Conservation (phyloP, 2,329 filamentous ascomycete genomes). For the Xylariales sp. region DNA sequence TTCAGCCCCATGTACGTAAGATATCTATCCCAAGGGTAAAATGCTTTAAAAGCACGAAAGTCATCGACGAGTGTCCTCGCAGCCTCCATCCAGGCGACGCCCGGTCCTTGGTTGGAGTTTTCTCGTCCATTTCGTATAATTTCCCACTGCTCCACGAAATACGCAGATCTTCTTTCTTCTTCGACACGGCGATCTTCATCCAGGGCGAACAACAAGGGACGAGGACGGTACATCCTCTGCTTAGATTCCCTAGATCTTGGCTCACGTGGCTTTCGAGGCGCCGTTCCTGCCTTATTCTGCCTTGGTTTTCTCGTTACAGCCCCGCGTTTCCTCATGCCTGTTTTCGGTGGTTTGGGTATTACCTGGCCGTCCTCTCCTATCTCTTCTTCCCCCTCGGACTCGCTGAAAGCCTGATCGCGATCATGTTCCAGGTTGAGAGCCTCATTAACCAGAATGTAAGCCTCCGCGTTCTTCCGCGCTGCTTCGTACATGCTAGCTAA, state of each 20-base stretch:
- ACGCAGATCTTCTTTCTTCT: constrained; percentile 24
- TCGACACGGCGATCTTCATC: constrained; percentile 23
- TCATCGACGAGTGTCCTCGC: constrained; percentile 58
- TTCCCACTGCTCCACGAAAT: constrained; percentile 29
- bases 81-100: constrained; percentile 51
- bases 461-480: constrained; percentile 67
- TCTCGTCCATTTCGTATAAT: constrained; percentile 28
- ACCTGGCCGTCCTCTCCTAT: background rate
- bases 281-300: background rate
- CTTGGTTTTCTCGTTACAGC: background rate
- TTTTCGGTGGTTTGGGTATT: constrained; percentile 1
- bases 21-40: constrained; percentile 65
- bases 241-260: background rate
- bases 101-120: constrained; percentile 35
- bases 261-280: constrained; percentile 1
- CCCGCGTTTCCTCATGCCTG: background rate
- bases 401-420: constrained; percentile 19
- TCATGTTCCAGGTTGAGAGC: constrained; percentile 61
- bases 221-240: constrained; percentile 10
- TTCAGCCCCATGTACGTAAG: constrained; percentile 50
- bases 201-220: constrained; percentile 24
- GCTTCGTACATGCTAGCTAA: constrained; percentile 83
- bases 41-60: constrained; percentile 58
- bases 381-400: background rate
- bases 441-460: constrained; percentile 72